Base-by-base conservation (phyloP, 805 yeast species). In the Monosporozyma unispora region DNA sequence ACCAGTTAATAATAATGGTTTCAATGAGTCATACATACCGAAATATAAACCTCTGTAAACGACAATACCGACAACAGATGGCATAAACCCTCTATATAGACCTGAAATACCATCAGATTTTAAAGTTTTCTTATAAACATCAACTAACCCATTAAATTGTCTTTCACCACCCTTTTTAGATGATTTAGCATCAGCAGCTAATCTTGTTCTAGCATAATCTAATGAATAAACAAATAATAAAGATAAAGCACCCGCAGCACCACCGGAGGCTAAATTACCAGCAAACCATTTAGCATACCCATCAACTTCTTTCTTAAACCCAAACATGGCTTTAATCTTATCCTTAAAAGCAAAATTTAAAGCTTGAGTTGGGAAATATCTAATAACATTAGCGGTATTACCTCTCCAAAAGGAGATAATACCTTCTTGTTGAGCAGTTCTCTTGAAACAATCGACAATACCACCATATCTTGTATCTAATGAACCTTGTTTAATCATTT, bases 311-410 rank as follows among this genome's bases (percentile, higher is more conserved):
- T 89, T 89, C 84, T 89, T 89, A 88, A 89, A 88, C 78, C 96
- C 96, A 72, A 89, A 89, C 84, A 89, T 74, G 66, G 82, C 81
- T 84, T 89, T 89, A 79, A 90, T 87, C 78, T 87, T 86, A 75
- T 90, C 97, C 81, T 89, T 90, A 91, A 89, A 90, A 68, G 97
- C 97, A 69, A 89, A 90, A 85, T 89, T 89, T 71, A 89, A 82
- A 67, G 97, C 97, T 79, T 89, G 97, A 73, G 97, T 90, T 75
- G 97, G 97, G 95, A 89, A 89, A 83, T 90, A 89, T 81, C 97
- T 87, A 79, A 89, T 84, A 72, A 89, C 97, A 77, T 89, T 89
- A 68, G 97, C 97, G 60, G 96, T 90, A 90, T 89, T 89, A 82
- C 97, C 97, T 85, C 96, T 85, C 97, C 97, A 89, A 91, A 89